Percentiles rank a stretch among this genome's conserved stretches.
Evolutionary conservation across 2,329 filamentous ascomycete genomes (phyloP).

Genomic region (Stagonosporopsis tanaceti): DNA sequence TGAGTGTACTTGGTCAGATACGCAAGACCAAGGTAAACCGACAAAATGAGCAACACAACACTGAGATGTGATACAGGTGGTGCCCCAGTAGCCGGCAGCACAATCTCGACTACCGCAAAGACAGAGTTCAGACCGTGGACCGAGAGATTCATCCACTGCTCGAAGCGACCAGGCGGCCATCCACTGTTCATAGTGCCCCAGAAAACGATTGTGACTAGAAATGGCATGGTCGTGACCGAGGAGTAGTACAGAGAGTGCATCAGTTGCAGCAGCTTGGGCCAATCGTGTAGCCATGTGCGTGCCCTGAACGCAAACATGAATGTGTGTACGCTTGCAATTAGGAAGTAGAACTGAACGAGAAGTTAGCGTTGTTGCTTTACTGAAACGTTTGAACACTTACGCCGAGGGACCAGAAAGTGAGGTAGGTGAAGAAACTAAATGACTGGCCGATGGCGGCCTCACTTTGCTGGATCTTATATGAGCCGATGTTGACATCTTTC

Average conservation of each 20-base stretch:
- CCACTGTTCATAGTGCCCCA: slow-evolving; percentile 49
- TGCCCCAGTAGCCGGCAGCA: slow-evolving; percentile 69
- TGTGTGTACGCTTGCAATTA: slow-evolving; percentile 72
- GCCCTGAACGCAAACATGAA: slow-evolving; percentile 61
- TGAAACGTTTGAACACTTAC: neutral
- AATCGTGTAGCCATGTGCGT: slow-evolving; percentile 43
- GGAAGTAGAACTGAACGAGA: slow-evolving; percentile 69
- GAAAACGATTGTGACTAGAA: slow-evolving; percentile 52
- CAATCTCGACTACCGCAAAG: slow-evolving; percentile 77
- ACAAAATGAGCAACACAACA: slow-evolving; percentile 71
- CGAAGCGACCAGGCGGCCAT: slow-evolving; percentile 53
- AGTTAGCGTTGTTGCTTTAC: neutral
- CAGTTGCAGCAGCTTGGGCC: slow-evolving; percentile 44
- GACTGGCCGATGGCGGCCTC: slow-evolving; percentile 65
- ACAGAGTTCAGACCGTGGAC: slow-evolving; percentile 76
- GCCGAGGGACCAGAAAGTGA: slow-evolving; percentile 80
- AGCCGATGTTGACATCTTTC: slow-evolving; percentile 37
- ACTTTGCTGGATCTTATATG: slow-evolving; percentile 66
- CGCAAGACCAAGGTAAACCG: slow-evolving; percentile 74
- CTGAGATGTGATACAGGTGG: slow-evolving; percentile 69
- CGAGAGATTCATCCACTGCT: slow-evolving; percentile 67
- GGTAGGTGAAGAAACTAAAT: slow-evolving; percentile 82
- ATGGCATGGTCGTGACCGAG: slow-evolving; percentile 49
- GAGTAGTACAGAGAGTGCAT: slow-evolving; percentile 49
- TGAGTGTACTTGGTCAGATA: slow-evolving; percentile 74